Evolutionary conservation across 2,329 filamentous ascomycete genomes (phyloP).

Genomic region (Ilyonectria destructans): DNA sequence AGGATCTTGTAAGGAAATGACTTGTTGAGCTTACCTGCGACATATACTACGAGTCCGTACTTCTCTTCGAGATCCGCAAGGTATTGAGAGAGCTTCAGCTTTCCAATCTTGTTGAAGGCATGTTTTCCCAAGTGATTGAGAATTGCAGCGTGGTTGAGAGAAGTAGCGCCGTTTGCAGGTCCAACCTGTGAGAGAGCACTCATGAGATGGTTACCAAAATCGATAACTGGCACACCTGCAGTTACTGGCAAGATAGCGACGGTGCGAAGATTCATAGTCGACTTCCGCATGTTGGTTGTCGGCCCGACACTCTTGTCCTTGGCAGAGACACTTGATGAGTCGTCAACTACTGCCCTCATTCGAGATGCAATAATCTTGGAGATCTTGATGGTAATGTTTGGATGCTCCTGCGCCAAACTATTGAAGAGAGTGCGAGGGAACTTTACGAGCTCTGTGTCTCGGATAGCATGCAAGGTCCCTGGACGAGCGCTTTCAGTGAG

Average conservation of each 20-base stretch:
- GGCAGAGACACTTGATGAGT: slow-evolving; percentile 78
- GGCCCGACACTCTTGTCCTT: slow-evolving; percentile 76
- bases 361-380: slow-evolving; percentile 98
- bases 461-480: slow-evolving; percentile 93
- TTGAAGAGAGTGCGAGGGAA: slow-evolving; percentile 98
- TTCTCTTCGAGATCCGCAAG: slow-evolving; percentile 97
- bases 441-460: slow-evolving; percentile 96
- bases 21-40: slow-evolving; percentile 75
- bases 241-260: slow-evolving; percentile 94
- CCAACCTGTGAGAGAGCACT: slow-evolving; percentile 92
- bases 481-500: slow-evolving; percentile 94
- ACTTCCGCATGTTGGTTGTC: slow-evolving; percentile 75
- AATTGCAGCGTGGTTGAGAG: slow-evolving; percentile 93
- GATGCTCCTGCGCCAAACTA: slow-evolving; percentile 96
- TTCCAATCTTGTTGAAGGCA: slow-evolving; percentile 97
- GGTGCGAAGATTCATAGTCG: slow-evolving; percentile 92
- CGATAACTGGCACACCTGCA: slow-evolving; percentile 91
- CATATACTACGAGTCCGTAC: slow-evolving; percentile 94
- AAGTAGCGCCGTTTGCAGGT: slow-evolving; percentile 89
- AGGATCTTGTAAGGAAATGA: slow-evolving; percentile 16
- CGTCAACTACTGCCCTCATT: slow-evolving; percentile 91
- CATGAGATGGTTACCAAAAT: slow-evolving; percentile 92
- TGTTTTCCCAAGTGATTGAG: slow-evolving; percentile 95
- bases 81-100: slow-evolving; percentile 95
- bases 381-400: slow-evolving; percentile 98